Conservation (phyloP, 441 rosid species). For the Populus hybrid region DNA sequence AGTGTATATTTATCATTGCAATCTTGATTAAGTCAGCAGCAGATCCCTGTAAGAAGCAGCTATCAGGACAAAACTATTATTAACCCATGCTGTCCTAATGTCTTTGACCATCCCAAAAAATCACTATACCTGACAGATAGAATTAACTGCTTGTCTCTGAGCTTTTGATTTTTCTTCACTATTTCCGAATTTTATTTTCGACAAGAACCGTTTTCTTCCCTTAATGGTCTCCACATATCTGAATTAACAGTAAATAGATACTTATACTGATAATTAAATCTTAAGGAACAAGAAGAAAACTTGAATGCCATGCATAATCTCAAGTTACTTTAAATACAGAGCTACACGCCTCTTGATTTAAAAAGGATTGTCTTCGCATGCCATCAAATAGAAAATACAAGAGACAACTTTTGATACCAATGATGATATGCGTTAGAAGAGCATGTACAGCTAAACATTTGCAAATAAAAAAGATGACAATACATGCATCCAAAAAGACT, state of each 20-base stretch:
- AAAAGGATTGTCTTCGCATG: background rate
- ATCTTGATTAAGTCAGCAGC: slow-evolving; percentile 98
- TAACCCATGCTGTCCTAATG: background rate
- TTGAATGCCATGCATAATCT: background rate
- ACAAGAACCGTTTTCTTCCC: slow-evolving; percentile 94
- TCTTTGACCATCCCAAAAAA: slow-evolving; percentile 3
- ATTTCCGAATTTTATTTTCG: slow-evolving; percentile 89
- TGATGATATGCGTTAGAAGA: background rate
- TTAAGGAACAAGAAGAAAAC: background rate
- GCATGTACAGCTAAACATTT: background rate
- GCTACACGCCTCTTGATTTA: background rate
- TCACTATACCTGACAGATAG: slow-evolving; percentile 82
- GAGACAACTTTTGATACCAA: background rate
- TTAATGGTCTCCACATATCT: slow-evolving; percentile 87
- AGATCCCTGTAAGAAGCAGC: slow-evolving; percentile 54
- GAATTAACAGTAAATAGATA: slow-evolving; percentile 26
- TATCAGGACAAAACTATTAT: slow-evolving; percentile 19
- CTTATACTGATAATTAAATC: background rate
- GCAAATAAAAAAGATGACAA: background rate
- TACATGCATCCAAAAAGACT: background rate
- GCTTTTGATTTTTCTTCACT: slow-evolving; percentile 83
- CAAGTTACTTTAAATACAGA: slow-evolving; percentile 1
- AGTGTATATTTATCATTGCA: slow-evolving; percentile 81
- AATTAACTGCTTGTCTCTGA: slow-evolving; percentile 98
- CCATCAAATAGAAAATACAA: background rate